These are phyloP conservation scores for Boletus sp. DNA, from an alignment of 768 basidiomycete genomes.

Conservation along the genomic window DNA sequence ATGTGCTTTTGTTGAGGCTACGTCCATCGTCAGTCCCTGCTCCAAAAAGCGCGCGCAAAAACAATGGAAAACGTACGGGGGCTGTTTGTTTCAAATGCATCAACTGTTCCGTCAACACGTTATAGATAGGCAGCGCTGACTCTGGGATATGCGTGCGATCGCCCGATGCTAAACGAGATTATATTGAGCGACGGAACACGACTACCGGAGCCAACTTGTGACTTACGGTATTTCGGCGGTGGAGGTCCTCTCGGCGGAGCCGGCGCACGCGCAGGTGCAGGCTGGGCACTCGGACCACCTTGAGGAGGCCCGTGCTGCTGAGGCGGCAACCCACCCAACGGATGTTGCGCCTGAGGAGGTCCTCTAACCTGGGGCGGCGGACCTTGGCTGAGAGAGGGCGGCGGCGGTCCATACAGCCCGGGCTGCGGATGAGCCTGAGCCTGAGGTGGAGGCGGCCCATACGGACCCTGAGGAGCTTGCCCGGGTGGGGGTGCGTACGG, in stretches of 20 bases:
- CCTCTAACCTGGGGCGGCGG: conserved; percentile 33
- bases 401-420: conserved; percentile 32
- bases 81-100: conserved; percentile 66
- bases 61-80: conserved; percentile 52
- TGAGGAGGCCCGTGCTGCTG: conserved; percentile 32
- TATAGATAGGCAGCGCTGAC: conserved; percentile 59
- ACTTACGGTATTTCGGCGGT: conserved; percentile 61
- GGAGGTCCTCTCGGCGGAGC: conserved; percentile 40
- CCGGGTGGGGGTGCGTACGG: conserved; percentile 15
- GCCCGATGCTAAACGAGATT: conserved; percentile 61
- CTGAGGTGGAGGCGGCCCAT: conserved; percentile 20
- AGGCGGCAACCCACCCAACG: conserved; percentile 25
- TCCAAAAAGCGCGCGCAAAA: neutral
- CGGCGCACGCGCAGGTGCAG: conserved; percentile 29
- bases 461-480: conserved; percentile 25
- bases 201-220: neutral
- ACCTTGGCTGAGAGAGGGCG: conserved; percentile 20
- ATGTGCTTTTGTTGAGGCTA: conserved; percentile 83
- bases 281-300: conserved; percentile 24
- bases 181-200: neutral
- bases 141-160: conserved; percentile 92
- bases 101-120: conserved; percentile 63
- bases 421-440: conserved; percentile 7
- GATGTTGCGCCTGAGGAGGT: conserved; percentile 30
- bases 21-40: neutral